Evolutionary conservation across 179 eudicot species (phyloP), one percentile per base, ranked within the genome.

Genomic region (Sideroxylon spinosum): DNA sequence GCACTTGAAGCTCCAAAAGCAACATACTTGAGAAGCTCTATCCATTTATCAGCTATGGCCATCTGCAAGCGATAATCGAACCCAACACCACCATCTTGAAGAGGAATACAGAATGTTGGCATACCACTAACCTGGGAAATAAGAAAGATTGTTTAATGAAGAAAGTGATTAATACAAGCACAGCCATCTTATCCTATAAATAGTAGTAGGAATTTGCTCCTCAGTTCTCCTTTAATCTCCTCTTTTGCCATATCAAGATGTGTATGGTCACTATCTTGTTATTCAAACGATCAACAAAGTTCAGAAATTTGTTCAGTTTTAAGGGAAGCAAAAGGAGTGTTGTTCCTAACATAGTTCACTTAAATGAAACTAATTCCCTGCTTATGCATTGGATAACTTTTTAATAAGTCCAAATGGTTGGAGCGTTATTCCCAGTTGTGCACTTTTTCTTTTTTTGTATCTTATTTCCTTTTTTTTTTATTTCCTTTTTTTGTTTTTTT

Each of bases 21-120:
- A 23, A 82, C 95, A 67, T 91, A 95, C 99, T 92, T 84, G 82
- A 95, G 98, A 82, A 90, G 87, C 81, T 95, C 97, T 79, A 93
- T 93, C 99, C 99, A 95, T 80, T 95, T 95, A 84, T 95, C 99
- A 68, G 99, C 95, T 82, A 93, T 81, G 75, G 99, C 99, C 99
- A 95, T 95, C 79, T 95, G 99, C 73, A 95, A 90, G 73, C 98
- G 98, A 78, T 93, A 95, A 78, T 95, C 94, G 65, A 95, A 95
- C 70, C 99, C 98, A 73, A 95, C 85, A 70, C 98, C 99, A 78
- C 99, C 99, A 89, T 95, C 97, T 86, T 83, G 86, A 53, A 93
- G 89, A 53, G 98, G 89, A 80, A 93, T 81, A 78, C 99, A 84
- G 74, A 95, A 95, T 22, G 99, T 79, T 73, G 99, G 98, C 99